A percentile compares a stretch with the other conserved stretches of the same genome.
Evolutionary conservation across 768 basidiomycete genomes (phyloP).

Genomic region (Boletus patriciae): DNA sequence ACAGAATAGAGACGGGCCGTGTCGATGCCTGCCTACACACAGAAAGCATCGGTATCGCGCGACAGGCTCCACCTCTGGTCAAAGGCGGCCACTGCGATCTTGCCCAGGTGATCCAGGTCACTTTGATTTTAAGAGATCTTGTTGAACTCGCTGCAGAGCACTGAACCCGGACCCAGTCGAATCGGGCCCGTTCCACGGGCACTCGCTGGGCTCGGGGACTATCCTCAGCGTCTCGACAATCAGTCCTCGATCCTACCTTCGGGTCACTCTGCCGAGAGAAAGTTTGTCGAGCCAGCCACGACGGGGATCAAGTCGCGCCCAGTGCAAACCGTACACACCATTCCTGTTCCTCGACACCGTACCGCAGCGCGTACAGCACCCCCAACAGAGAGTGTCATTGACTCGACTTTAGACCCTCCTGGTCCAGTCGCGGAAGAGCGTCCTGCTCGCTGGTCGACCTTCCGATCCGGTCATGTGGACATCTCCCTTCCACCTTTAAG

Average conservation of each 20-base stretch:
- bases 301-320: neutral
- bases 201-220: neutral
- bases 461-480: conserved; percentile 27
- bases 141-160: conserved; percentile 15
- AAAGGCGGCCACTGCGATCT: neutral
- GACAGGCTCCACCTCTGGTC: neutral
- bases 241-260: neutral
- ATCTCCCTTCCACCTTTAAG: conserved; percentile 9
- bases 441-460: conserved; percentile 21
- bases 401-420: conserved; percentile 5
- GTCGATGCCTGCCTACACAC: neutral
- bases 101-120: conserved; percentile 10
- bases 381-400: conserved; percentile 4
- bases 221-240: neutral
- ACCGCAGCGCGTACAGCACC: neutral
- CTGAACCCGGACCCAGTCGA: conserved; percentile 5
- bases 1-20: neutral
- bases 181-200: neutral
- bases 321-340: neutral
- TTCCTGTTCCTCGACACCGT: neutral
- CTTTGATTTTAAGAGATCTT: neutral
- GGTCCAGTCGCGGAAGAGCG: neutral
- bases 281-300: neutral
- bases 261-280: neutral
- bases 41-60: neutral